Percentiles rank a stretch among this genome's conserved stretches.
Conservation (phyloP, 192 early-diverging fungal genomes). For the Anaeromyces robustus region DNA sequence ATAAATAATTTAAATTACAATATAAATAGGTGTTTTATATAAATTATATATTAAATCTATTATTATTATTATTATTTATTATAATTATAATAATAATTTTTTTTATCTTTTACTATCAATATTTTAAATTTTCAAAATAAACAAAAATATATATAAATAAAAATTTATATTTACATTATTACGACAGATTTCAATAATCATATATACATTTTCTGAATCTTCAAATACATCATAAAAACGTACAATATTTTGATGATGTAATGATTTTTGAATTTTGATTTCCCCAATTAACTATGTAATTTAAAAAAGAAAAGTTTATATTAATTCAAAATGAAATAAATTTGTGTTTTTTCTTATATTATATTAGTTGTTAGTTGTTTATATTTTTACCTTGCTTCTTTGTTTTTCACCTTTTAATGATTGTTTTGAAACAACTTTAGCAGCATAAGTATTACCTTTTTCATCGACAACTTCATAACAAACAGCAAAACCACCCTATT, state of each 20-base stretch:
- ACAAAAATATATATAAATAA: neutral
- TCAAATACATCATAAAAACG: conserved; percentile 71
- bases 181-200: conserved; percentile 84
- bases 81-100: neutral
- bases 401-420: conserved; percentile 17
- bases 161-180: conserved; percentile 35
- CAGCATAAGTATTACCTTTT: conserved; percentile 35
- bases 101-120: no score
- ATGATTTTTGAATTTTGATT: conserved; percentile 56
- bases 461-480: conserved; percentile 55
- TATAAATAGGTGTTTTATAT: no score
- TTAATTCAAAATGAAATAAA: no score
- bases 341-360: no score
- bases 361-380: no score
- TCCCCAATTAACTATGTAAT: conserved; percentile 24
- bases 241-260: conserved; percentile 69
- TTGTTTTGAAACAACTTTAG: conserved; percentile 44
- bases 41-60: neutral
- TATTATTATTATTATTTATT: neutral
- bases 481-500: conserved; percentile 76
- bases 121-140: no score
- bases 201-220: conserved; percentile 68
- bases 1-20: no score
- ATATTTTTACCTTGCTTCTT: conserved; percentile 22
- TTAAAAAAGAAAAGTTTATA: no score